Base-by-base conservation (phyloP, 495 filamentous ascomycete species). In the Aspergillus asperescens region DNA sequence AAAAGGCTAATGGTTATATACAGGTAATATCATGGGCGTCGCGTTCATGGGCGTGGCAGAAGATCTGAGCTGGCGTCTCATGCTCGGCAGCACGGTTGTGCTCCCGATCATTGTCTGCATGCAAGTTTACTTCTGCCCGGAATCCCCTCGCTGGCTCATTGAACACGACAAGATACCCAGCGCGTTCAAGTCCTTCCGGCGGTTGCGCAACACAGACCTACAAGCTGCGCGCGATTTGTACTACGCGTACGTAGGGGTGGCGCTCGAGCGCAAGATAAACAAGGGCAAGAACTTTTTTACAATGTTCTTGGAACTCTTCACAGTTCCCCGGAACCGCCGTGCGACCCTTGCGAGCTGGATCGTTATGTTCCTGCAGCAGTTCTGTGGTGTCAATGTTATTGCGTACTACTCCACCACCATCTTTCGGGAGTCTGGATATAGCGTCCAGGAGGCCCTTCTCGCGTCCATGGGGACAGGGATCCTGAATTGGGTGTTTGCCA, bases 71-170 rank as follows among this genome's bases (percentile, higher is more conserved):
- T 77, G 74, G 74, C 67, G 72, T 18, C 64, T 77, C 16, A 72
- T 71, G 71, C 68, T 72, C 47, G 76, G 79, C 5, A 74, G 78
- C 23, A 71, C 62, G 19, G 65, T 71, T 15, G 68, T 77, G 22
- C 58, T 70, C 40, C 66, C 74, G 0, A 15, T 75, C 4, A 49
- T 75, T 48, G 68, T 81, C 52, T 63, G 74, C 59, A 50, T 70
- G 34, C 73, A 79, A 35, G 81, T 87, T 42, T 84, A 73, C 45
- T 71, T 83, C 48, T 83, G 81, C 56, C 79, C 77, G 6, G 85
- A 88, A 60, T 87, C 83, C 1, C 84, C 86, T 15, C 71, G 84
- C 39, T 86, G 82, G 82, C 68, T 79, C 34, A 78, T 87, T 57
- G 78, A 83, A 64, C 77, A 84, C 19, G 50, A 66, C 42, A 68